Evolutionary conservation across 2,329 filamentous ascomycete genomes (phyloP), one percentile per base, ranked within the genome.

Genomic region (Tolypocladium tropicale): DNA sequence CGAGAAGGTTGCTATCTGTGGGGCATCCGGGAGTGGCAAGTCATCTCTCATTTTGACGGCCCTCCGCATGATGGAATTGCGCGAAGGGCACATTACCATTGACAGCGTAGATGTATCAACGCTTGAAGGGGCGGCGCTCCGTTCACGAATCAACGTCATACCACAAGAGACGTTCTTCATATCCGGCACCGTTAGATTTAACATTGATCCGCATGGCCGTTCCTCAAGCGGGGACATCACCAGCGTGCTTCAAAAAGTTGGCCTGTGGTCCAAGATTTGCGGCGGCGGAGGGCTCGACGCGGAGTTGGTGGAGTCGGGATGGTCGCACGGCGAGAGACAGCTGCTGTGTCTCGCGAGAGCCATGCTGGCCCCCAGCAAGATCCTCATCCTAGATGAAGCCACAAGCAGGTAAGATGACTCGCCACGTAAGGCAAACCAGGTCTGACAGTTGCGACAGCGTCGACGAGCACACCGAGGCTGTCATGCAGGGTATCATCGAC

Each of bases 101-200:
- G 78, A 81, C 54, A 71, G 68, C 0, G 56, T 78, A 2, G 72
- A 78, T 43, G 57, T 67, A 3, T 55, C 62, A 0, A 60, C 52
- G 1, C 46, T 70, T 2, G 55, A 61, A 0, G 58, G 63, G 11
- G 51, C 61, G 4, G 54, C 55, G 12, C 52, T 71, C 0, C 63
- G 68, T 1, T 56, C 61, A 2, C 55, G 63, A 2, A 65, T 81
- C 4, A 73, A 74, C 23, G 70, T 71, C 1, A 65, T 81, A 1
- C 73, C 80, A 0, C 80, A 83, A 64, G 78, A 82, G 49, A 69
- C 77, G 0, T 74, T 79, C 54, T 71, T 79, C 14, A 66, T 82
- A 9, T 71, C 72, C 2, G 78, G 77, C 1, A 76, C 68, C 0
- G 64, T 83, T 3, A 72, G 77, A 0, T 65, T 68, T 4, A 83